Conservation (phyloP, 2,329 filamentous ascomycete species). For the Chaetomium sp. region DNA sequence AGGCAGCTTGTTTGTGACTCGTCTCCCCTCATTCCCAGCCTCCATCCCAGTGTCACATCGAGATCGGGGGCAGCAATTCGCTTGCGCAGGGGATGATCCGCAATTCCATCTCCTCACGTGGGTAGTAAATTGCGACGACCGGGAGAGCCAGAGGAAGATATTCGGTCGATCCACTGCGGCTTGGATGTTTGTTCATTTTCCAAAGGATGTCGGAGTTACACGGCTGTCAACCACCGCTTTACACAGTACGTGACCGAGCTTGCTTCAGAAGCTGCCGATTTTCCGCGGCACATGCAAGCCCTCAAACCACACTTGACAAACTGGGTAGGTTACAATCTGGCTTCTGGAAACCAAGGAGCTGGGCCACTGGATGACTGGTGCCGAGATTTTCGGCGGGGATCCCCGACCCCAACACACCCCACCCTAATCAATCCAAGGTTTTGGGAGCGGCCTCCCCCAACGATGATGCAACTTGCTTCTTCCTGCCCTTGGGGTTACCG, state of each 20-base stretch:
- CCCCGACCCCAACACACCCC: conserved; percentile 4
- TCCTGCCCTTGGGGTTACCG: neutral
- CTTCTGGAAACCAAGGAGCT: conserved; percentile 14
- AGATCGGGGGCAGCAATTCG: conserved; percentile 5
- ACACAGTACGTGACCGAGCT: neutral
- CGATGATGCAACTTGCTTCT: conserved; percentile 11
- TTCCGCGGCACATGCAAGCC: neutral
- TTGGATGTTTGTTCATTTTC: neutral
- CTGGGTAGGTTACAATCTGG: conserved; percentile 15
- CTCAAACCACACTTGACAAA: neutral
- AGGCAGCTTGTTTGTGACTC: neutral
- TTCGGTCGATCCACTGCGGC: conserved; percentile 1
- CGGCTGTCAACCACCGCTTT: neutral
- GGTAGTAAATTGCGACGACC: conserved; percentile 19
- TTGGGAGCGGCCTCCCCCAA: conserved; percentile 12
- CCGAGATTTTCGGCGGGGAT: conserved; percentile 33
- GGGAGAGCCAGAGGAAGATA: neutral
- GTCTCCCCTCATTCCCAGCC: neutral
- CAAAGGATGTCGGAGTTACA: neutral
- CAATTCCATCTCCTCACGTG: conserved; percentile 20
- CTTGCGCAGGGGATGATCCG: conserved; percentile 16
- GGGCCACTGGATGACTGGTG: conserved; percentile 18
- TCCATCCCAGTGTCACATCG: conserved; percentile 9
- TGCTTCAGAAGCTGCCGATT: neutral
- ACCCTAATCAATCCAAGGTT: conserved; percentile 3